phyloP scores from a whole-genome alignment of 2,329 filamentous ascomycete species.

The Aspergillus oerlinghausenensis region DNA sequence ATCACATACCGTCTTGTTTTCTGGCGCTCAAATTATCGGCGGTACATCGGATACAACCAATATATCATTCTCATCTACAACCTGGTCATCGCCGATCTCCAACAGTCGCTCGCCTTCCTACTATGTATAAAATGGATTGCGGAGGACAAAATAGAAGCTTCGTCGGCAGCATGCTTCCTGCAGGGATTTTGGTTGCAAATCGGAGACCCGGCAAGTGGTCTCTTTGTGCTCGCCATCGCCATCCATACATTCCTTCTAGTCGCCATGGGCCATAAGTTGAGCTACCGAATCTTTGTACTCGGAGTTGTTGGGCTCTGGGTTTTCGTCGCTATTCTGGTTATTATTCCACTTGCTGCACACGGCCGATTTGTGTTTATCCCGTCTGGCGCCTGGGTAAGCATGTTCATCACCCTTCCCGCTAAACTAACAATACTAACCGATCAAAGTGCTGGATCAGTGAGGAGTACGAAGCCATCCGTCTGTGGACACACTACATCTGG shows the following conservation, averaged over 20 bases:
- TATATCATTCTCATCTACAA: conserved; percentile 53
- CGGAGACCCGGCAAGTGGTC: conserved; percentile 49
- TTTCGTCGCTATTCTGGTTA: conserved; percentile 43
- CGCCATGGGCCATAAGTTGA: conserved; percentile 44
- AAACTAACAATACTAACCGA: conserved; percentile 1
- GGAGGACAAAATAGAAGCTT: conserved; percentile 41
- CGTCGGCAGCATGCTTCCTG: conserved; percentile 44
- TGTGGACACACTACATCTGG: conserved; percentile 53
- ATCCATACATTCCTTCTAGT: conserved; percentile 51
- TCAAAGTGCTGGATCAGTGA: conserved; percentile 34
- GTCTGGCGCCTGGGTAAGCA: conserved; percentile 46
- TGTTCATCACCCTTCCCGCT: not conserved
- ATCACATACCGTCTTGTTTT: conserved; percentile 50
- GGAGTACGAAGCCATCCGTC: conserved; percentile 41
- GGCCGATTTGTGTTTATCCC: conserved; percentile 43
- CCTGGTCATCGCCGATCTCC: conserved; percentile 50
- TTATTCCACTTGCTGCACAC: conserved; percentile 44
- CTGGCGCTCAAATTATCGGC: conserved; percentile 45
- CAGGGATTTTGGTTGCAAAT: conserved; percentile 51
- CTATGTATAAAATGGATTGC: conserved; percentile 47
- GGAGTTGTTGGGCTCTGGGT: conserved; percentile 45
- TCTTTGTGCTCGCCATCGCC: conserved; percentile 52
- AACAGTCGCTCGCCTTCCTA: conserved; percentile 48
- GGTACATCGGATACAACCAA: conserved; percentile 52
- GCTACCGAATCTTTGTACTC: conserved; percentile 42